These are phyloP conservation scores for Amanita phalloides DNA, from an alignment of 768 basidiomycete species.

Conservation along the genomic window DNA sequence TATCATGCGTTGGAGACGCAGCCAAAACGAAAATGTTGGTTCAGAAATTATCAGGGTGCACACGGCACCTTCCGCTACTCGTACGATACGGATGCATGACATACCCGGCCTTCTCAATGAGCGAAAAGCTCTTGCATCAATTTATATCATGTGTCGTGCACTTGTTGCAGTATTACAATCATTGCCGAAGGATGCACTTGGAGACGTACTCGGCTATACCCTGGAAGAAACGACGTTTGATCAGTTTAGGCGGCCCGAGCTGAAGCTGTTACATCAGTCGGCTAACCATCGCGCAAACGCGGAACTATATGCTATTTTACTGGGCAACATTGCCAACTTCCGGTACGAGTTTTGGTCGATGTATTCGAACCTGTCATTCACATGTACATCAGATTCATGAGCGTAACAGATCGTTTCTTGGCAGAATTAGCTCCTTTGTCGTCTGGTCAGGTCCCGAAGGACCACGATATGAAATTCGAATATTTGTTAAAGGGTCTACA, in stretches of 20 bases:
- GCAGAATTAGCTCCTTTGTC: constrained; percentile 67
- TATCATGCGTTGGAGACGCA: constrained; percentile 78
- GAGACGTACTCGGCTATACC: constrained; percentile 65
- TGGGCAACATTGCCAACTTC: constrained; percentile 74
- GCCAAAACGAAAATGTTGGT: constrained; percentile 53
- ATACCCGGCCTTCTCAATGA: constrained; percentile 46
- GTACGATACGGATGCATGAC: constrained; percentile 32
- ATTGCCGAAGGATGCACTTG: constrained; percentile 67
- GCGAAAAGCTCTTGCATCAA: constrained; percentile 71
- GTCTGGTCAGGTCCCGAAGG: constrained; percentile 69
- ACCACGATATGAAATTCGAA: constrained; percentile 74
- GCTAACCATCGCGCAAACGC: constrained; percentile 74
- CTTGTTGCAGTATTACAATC: constrained; percentile 67
- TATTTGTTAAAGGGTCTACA: constrained; percentile 74
- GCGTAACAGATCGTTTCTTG: constrained; percentile 87
- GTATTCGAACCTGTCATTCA: background rate
- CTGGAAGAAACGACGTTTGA: constrained; percentile 88
- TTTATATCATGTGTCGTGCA: constrained; percentile 85
- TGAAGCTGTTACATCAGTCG: constrained; percentile 54
- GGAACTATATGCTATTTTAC: constrained; percentile 72
- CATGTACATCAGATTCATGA: constrained; percentile 52
- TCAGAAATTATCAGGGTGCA: constrained; percentile 44
- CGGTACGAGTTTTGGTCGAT: constrained; percentile 36
- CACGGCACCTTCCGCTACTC: constrained; percentile 20
- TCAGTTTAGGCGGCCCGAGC: constrained; percentile 64